Conservation (phyloP, 2,329 filamentous ascomycete species). For the Orbilia oligospora region DNA sequence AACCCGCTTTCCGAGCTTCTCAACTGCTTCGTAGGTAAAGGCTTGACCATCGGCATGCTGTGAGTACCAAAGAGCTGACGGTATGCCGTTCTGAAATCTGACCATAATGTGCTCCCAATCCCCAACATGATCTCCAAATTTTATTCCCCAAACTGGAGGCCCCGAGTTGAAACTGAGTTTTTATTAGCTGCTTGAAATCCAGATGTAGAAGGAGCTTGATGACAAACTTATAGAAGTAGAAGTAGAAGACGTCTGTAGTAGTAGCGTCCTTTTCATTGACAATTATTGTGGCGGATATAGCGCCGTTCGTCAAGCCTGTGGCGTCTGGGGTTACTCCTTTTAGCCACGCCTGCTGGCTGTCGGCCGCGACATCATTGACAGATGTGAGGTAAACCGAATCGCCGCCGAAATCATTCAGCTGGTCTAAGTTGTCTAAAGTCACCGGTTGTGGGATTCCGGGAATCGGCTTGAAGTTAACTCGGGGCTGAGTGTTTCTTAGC, state of each 20-base stretch:
- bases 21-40: conserved; percentile 73
- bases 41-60: conserved; percentile 76
- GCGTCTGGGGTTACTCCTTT: conserved; percentile 72
- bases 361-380: conserved; percentile 69
- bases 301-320: conserved; percentile 70
- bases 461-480: conserved; percentile 68
- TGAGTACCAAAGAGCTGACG: conserved; percentile 74
- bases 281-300: conserved; percentile 72
- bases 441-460: conserved; percentile 67
- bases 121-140: conserved; percentile 76
- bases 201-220: not conserved
- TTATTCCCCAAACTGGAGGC: conserved; percentile 87
- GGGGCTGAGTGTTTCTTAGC: conserved; percentile 69
- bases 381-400: conserved; percentile 71
- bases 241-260: conserved; percentile 72
- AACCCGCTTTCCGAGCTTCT: conserved; percentile 69
- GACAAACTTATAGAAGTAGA: conserved; percentile 74
- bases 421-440: conserved; percentile 70
- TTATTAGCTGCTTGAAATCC: conserved; percentile 67
- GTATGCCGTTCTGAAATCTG: conserved; percentile 73
- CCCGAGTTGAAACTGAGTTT: conserved; percentile 98
- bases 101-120: conserved; percentile 80
- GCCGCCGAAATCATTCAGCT: conserved; percentile 69
- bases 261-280: conserved; percentile 71
- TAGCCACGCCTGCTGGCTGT: conserved; percentile 68